A percentile compares a stretch with the other conserved stretches of the same genome.
Evolutionary conservation across 2,329 filamentous ascomycete genomes (phyloP).

Genomic region (Fusarium nurragi): DNA sequence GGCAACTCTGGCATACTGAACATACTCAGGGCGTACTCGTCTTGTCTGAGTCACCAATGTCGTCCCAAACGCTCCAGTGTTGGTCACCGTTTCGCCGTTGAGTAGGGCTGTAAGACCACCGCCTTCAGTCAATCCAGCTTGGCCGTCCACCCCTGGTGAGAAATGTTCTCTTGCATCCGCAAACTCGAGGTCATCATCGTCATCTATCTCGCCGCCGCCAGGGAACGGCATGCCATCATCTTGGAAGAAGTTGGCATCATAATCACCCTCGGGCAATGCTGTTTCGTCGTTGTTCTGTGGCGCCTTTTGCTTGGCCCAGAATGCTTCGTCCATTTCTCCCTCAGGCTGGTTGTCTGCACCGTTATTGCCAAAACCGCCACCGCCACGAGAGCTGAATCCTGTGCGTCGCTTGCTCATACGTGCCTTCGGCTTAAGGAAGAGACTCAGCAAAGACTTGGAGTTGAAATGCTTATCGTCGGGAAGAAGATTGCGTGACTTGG

Average conservation of each 20-base stretch:
- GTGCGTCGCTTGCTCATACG: constrained; percentile 75
- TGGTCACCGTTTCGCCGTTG: constrained; percentile 60
- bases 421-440: constrained; percentile 96
- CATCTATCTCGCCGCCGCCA: constrained; percentile 65
- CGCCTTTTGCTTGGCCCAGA: constrained; percentile 83
- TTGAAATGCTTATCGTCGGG: constrained; percentile 99
- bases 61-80: constrained; percentile 67
- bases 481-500: constrained; percentile 89
- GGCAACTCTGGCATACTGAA: constrained; percentile 74
- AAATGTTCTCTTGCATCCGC: constrained; percentile 84
- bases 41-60: constrained; percentile 73
- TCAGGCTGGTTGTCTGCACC: constrained; percentile 64
- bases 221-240: constrained; percentile 80
- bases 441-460: constrained; percentile 84
- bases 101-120: constrained; percentile 62
- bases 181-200: constrained; percentile 77
- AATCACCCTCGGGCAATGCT: constrained; percentile 75
- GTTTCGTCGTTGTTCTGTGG: constrained; percentile 63
- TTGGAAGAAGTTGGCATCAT: constrained; percentile 97
- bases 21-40: constrained; percentile 72
- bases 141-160: constrained; percentile 69
- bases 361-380: constrained; percentile 54
- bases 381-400: constrained; percentile 56
- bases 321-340: constrained; percentile 91
- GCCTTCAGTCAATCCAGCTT: constrained; percentile 56